These are phyloP conservation scores for Xanthoparmelia taractica DNA, from an alignment of 495 filamentous ascomycete genomes.

Conservation along the genomic window DNA sequence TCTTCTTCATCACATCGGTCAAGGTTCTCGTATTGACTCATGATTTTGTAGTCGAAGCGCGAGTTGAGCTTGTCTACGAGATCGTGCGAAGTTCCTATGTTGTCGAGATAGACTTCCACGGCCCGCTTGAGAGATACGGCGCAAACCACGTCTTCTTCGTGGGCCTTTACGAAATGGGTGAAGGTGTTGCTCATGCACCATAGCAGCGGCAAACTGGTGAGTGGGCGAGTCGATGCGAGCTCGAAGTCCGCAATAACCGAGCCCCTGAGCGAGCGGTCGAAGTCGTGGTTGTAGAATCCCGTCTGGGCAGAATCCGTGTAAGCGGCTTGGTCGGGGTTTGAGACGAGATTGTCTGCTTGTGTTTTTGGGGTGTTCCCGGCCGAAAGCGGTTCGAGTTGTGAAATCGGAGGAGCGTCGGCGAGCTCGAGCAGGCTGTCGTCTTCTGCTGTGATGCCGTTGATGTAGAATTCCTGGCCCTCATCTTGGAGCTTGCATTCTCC, in stretches of 20 bases:
- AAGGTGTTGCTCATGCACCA: slow-evolving; percentile 2
- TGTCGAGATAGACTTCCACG: not conserved
- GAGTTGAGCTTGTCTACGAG: not conserved
- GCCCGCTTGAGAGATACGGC: not conserved
- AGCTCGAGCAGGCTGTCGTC: not conserved
- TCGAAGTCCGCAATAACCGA: not conserved
- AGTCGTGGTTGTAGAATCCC: not conserved
- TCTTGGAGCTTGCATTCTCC: not conserved
- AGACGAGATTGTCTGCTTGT: not conserved
- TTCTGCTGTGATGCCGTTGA: not conserved
- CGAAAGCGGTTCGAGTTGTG: not conserved
- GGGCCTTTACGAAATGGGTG: not conserved
- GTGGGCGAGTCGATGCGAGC: not conserved
- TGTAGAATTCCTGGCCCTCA: not conserved
- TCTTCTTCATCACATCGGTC: not conserved
- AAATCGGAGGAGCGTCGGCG: not conserved
- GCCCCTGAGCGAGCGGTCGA: not conserved
- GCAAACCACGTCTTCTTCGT: not conserved
- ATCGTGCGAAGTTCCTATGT: not conserved
- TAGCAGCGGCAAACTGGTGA: not conserved
- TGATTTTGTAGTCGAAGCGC: not conserved
- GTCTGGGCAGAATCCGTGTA: not conserved
- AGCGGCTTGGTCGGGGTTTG: not conserved
- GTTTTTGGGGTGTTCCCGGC: not conserved
- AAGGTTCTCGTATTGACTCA: not conserved